Base-by-base conservation (phyloP, 257 asterid genomes). In the Echites panduratus region DNA sequence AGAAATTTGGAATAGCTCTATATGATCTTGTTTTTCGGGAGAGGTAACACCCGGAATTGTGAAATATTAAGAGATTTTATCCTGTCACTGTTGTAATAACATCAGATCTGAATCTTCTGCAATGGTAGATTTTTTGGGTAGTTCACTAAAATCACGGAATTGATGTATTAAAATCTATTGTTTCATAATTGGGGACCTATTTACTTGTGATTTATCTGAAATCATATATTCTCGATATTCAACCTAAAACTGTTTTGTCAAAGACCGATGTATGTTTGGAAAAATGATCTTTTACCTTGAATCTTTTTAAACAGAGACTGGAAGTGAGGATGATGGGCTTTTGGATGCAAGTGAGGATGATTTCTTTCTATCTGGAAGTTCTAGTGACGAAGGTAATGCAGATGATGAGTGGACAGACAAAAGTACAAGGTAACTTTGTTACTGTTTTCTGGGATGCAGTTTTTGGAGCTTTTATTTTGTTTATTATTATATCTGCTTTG, bases 321-420 rank as follows among this genome's bases (percentile, higher is more conserved):
- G 98, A 76, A 91, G 95, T 66, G 99, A 95, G 81, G 99, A 95
- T 58, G 99, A 92, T 83, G 99, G 95, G 58, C 89, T 86, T 73
- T 82, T 91, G 76, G 96, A 95, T 81, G 79, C 76, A 68, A 89
- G 97, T 71, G 96, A 89, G 5, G 99, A 95, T 76, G 99, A 92
- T 85, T 92, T 91, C 86, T 91, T 92, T 79, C 71, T 88, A 68
- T 75, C 85, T 76, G 98, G 95, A 75, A 90, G 96, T 88, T 95
- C 99, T 59, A 92, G 98, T 77, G 98, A 91, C 66, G 97, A 90
- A 5, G 95, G 89, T 68, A 89, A 95, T 62, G 97, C 99, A 64
- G 99, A 92, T 84, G 98, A 92, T 70, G 97, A 92, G 82, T 86
- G 83, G 97, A 87, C 92, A 29, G 92, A 87, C 71, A 87, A 85